Evolutionary conservation across 2,329 filamentous ascomycete genomes (phyloP), one percentile per base, ranked within the genome.

Genomic region (Sporothrix protearum): DNA sequence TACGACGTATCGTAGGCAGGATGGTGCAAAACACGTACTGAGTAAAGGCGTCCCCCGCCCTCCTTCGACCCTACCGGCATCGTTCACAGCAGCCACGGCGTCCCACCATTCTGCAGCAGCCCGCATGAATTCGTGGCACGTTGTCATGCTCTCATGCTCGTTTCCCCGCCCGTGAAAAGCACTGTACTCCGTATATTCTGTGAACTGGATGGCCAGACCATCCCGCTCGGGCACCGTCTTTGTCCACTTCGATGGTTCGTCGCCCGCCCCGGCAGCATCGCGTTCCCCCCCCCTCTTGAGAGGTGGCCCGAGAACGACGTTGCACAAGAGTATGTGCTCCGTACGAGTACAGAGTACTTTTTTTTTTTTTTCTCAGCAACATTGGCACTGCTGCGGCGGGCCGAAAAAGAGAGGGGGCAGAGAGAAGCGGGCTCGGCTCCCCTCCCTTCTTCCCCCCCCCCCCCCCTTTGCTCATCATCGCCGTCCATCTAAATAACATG

Each of bases 91-190:
- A n/a, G n/a, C 55, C 16, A 36, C 55, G 8, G 12, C 19, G 28
- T n/a, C n/a, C 33, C 57, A 42, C 57, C 36, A 19, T 45, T 45
- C 36, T 64, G 59, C 59, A 28, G 59, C 59, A 45, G 36, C 59
- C 59, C 59, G 22, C 59, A 64, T 45, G 22, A 16, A 45, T 45
- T 45, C 59, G 59, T 64, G 59, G 59, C 59, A 64, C 36, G 59
- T 39, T 64, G n/a, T 64, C 22, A 28, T 28, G 36, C n/a, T 28
- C 14, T 64, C 36, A 42, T 45, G 36, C n/a, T 45, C 36, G 59
- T 64, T 39, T 36, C 36, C 57, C 36, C 57, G 22, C 12, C 36
- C 36, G 59, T 64, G 12, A 25, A 64, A 7, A 25, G 28, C 14
- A 33, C 10, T 22, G 22, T 16, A n/a, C 55, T 53, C 49, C 10